phyloP scores from a whole-genome alignment of 352 stramenopile genomes.

The Phytophthora macrochlamydospora region DNA sequence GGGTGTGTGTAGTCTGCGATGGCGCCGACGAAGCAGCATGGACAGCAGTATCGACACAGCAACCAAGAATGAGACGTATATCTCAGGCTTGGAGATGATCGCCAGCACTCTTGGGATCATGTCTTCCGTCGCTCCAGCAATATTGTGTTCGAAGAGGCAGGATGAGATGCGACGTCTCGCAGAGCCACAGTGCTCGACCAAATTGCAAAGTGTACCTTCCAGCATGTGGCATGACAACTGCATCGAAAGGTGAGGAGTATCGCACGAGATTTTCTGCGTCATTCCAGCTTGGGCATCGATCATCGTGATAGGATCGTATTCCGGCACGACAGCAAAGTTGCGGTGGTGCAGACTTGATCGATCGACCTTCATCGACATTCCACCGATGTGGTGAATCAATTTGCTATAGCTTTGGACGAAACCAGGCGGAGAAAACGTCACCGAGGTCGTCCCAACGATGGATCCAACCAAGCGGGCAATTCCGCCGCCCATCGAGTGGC shows the following conservation, averaged over 20 bases:
- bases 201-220: conserved; percentile 87
- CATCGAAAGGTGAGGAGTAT: conserved; percentile 87
- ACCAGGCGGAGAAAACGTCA: conserved; percentile 87
- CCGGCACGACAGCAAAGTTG: conserved; percentile 86
- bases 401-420: conserved; percentile 92
- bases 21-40: conserved; percentile 57
- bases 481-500: conserved; percentile 89
- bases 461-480: conserved; percentile 86
- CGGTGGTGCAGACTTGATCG: conserved; percentile 78
- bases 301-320: conserved; percentile 90
- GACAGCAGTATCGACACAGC: conserved; percentile 65
- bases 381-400: conserved; percentile 82
- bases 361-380: conserved; percentile 72
- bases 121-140: conserved; percentile 74
- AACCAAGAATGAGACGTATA: conserved; percentile 57
- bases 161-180: conserved; percentile 57
- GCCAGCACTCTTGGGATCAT: conserved; percentile 45
- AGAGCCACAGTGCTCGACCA: conserved; percentile 82
- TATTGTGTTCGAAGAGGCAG: conserved; percentile 80
- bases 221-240: conserved; percentile 92
- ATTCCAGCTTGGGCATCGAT: conserved; percentile 89
- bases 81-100: conserved; percentile 57
- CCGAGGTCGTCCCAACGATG: conserved; percentile 73
- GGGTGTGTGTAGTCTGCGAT: conserved; percentile 33
- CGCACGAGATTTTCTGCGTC: conserved; percentile 91